Evolutionary conservation across 2,329 filamentous ascomycete genomes (phyloP), one percentile per base, ranked within the genome.

Genomic region (Didymella pomorum): DNA sequence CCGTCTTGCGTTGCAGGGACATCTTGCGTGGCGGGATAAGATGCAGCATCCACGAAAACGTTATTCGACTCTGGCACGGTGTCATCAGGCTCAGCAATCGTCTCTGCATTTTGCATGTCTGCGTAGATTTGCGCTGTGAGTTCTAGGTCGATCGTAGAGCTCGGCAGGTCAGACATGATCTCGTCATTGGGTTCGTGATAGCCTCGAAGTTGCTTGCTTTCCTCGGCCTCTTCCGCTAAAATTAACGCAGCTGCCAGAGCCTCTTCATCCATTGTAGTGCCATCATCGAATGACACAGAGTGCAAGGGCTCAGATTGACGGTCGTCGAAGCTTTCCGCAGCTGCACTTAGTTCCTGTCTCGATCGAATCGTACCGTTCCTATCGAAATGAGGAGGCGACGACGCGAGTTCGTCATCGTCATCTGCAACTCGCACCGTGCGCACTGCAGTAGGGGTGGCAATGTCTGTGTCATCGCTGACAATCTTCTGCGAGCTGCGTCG

Each of bases 351-450:
- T 10, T 35, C 5, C 21, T 46, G 48, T n/a, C 20, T 45, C 14
- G 14, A 35, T 4, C 52, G 47, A 3, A 46, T 45, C 2, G 35
- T 39, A 14, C 23, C 21, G 3, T 42, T 46, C 37, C 64, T 70
- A n/a, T 68, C 64, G 9, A 74, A 66, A 1, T 55, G 67, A 44
- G 69, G 78, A 41, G 79, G 74, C 18, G 79, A 77, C 10, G 74
- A 76, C 4, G 73, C 67, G 10, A 73, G 61, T 3, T 78, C 72
- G 1, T 72, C 67, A 1, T 72, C 67, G 20, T 71, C 62, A 8
- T 65, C 47, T 29, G 48, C 47, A 14, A 67, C 41, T 11, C 63
- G 65, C 4, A 71, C 60, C 9, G 61, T 67, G 8, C 71, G 69
- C 16, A 69, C 60, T 46, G 69, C 66, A 23, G 66, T 71, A 9